Evolutionary conservation across 257 asterid species (phyloP).

Genomic region (Pogostemon cablin): DNA sequence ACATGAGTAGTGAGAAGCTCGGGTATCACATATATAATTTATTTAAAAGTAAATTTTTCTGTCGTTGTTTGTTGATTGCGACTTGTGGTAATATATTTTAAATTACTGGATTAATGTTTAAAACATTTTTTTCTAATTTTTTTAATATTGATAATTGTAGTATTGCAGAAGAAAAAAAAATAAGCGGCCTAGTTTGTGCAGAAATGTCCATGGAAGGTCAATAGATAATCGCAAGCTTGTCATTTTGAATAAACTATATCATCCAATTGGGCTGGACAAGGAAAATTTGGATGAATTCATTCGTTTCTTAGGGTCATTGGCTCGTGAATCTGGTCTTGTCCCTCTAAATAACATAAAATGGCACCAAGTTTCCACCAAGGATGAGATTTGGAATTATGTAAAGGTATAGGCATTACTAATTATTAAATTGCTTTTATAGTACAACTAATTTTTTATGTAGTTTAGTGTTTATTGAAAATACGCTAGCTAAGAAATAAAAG

Average conservation of each 20-base stretch:
- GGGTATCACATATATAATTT: background rate
- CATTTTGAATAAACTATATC: background rate
- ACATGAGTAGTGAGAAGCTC: too few species aligned
- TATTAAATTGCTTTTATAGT: too few species aligned
- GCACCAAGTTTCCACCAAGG: too few species aligned
- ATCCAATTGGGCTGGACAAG: background rate
- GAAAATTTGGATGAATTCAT: background rate
- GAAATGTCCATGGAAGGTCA: background rate
- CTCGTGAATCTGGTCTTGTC: too few species aligned
- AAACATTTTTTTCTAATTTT: background rate
- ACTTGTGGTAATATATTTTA: background rate
- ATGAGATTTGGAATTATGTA: too few species aligned
- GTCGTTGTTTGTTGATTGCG: background rate
- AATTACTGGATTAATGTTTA: background rate
- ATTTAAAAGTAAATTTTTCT: background rate
- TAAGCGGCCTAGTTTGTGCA: background rate
- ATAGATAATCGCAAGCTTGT: slow-evolving; percentile 1
- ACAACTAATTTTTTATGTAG: too few species aligned
- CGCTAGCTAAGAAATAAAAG: too few species aligned
- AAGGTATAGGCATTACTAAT: too few species aligned
- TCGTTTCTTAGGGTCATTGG: background rate
- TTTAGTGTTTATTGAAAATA: too few species aligned
- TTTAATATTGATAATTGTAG: background rate
- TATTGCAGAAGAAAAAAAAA: background rate
- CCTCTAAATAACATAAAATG: too few species aligned